Base-by-base conservation (phyloP, 2,329 filamentous ascomycete genomes). In the Escovopsis sp. region DNA sequence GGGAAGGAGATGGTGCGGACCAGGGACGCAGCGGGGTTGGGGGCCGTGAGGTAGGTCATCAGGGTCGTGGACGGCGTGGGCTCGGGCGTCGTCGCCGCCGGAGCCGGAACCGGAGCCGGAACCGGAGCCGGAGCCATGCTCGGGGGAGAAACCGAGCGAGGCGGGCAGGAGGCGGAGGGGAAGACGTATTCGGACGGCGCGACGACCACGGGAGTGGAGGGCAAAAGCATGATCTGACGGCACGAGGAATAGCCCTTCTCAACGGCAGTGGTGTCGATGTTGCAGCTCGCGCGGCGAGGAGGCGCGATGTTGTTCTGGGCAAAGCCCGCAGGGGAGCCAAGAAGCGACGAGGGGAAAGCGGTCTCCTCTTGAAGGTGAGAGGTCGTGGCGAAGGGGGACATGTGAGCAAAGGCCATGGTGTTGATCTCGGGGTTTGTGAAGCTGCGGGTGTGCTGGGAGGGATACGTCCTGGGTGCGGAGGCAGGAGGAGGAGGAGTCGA, bases 201-300 rank as follows among this genome's bases (percentile, higher is more conserved):
- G 30, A 49, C 36, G 23, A 23, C 23, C 8, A 53, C 48, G 39
- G 50, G 28, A 3, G 45, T 19, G 19, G 46, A 40, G 5, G 54
- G 48, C 38, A 58, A 41, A 36, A 70, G 61, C 36, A 83, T 80
- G 59, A 86, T 71, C 53, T 83, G 80, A 45, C 82, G 80, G 63
- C 91, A 94, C 38, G 83, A 84, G n/a, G 86, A 82, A 64, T 85
- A 93, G 46, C 80, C 82, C 50, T 78, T 79, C 52, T 73, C 77
- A 43, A 85, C 64, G 33, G 75, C 69, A 45, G 68, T 66, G 49
- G 75, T 74, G 50, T 88, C 82, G 38, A 88, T 68, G 53, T 74
- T 77, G 53, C 76, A 78, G 37, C 72, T 75, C 9, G 73, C 71
- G 38, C 81, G 76, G 49, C 83, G 68, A 12, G 53, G 48, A 10